Percentiles rank a stretch among this genome's conserved stretches.
phyloP scores from a whole-genome alignment of 306 rosid species.

The Elaeagnus macrophylla region DNA sequence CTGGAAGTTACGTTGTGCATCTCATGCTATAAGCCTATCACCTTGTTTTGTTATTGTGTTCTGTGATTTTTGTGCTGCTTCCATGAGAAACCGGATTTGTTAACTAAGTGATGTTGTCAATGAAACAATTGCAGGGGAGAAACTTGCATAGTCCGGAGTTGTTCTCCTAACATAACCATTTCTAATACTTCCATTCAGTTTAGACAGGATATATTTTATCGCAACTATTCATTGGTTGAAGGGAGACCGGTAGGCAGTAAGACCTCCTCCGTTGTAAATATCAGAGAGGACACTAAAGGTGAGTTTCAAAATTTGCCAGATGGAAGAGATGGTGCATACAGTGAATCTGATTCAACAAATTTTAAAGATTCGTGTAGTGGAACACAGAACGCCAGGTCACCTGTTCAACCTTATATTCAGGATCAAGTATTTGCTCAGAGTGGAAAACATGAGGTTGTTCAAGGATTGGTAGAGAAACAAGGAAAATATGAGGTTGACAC shows the following conservation, averaged over 20 bases:
- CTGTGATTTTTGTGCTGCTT: too few species aligned
- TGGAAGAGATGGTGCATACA: background rate
- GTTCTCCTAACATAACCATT: slow-evolving; percentile 11
- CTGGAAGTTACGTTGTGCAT: too few species aligned
- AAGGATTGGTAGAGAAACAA: too few species aligned
- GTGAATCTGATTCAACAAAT: background rate
- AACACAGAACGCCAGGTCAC: background rate
- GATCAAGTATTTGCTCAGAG: slow-evolving; percentile 12
- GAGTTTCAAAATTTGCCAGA: background rate
- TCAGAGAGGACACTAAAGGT: background rate
- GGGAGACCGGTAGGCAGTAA: background rate
- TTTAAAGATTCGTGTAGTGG: background rate
- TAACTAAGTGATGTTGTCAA: slow-evolving; percentile 2
- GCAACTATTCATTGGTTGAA: slow-evolving; percentile 26
- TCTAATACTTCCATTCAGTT: slow-evolving; percentile 23
- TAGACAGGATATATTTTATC: slow-evolving; percentile 29
- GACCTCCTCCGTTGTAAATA: background rate
- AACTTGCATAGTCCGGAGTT: slow-evolving; percentile 17
- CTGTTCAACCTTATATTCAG: background rate
- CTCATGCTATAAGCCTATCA: too few species aligned
- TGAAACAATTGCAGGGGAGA: slow-evolving; percentile 42
- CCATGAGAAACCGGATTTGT: too few species aligned
- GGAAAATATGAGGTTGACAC: background rate
- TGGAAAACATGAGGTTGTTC: slow-evolving; percentile 6
- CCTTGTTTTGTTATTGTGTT: too few species aligned